These are phyloP conservation scores for Obba rivulosa DNA, from an alignment of 768 basidiomycete genomes.

Conservation along the genomic window DNA sequence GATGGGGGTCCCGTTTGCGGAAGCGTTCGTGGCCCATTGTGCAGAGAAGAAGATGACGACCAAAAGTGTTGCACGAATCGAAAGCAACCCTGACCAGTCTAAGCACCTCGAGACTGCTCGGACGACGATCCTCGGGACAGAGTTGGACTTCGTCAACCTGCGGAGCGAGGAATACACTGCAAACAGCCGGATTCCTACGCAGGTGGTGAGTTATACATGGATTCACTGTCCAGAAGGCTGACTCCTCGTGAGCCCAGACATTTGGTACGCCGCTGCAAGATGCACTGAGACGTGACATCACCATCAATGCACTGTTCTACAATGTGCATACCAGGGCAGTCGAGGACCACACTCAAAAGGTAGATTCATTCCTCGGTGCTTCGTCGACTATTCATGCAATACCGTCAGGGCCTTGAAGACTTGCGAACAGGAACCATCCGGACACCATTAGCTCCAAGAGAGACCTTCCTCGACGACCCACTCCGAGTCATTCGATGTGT, in stretches of 20 bases:
- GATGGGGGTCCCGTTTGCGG: slow-evolving; percentile 88
- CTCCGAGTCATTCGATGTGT: slow-evolving; percentile 87
- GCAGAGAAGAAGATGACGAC: slow-evolving; percentile 47
- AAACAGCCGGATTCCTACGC: slow-evolving; percentile 83
- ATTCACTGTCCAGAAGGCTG: not conserved
- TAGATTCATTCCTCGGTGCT: slow-evolving; percentile 18
- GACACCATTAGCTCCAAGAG: slow-evolving; percentile 79
- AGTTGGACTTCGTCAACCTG: slow-evolving; percentile 92
- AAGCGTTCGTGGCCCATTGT: slow-evolving; percentile 63
- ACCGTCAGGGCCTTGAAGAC: slow-evolving; percentile 74
- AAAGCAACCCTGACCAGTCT: slow-evolving; percentile 92
- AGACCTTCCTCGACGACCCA: slow-evolving; percentile 94
- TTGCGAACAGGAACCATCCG: slow-evolving; percentile 72
- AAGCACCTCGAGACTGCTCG: slow-evolving; percentile 97
- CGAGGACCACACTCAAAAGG: slow-evolving; percentile 85
- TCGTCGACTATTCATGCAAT: not conserved
- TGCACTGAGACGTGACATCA: slow-evolving; percentile 84
- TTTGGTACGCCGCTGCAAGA: slow-evolving; percentile 94
- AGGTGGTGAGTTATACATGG: slow-evolving; percentile 52
- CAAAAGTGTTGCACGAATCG: slow-evolving; percentile 73
- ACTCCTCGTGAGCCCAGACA: slow-evolving; percentile 38
- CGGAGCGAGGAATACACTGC: slow-evolving; percentile 88
- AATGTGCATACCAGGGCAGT: slow-evolving; percentile 83
- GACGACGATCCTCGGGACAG: slow-evolving; percentile 70
- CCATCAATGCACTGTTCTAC: slow-evolving; percentile 95